These are phyloP conservation scores for Colletotrichum eleusines DNA, from an alignment of 2,329 filamentous ascomycete species.

Conservation along the genomic window DNA sequence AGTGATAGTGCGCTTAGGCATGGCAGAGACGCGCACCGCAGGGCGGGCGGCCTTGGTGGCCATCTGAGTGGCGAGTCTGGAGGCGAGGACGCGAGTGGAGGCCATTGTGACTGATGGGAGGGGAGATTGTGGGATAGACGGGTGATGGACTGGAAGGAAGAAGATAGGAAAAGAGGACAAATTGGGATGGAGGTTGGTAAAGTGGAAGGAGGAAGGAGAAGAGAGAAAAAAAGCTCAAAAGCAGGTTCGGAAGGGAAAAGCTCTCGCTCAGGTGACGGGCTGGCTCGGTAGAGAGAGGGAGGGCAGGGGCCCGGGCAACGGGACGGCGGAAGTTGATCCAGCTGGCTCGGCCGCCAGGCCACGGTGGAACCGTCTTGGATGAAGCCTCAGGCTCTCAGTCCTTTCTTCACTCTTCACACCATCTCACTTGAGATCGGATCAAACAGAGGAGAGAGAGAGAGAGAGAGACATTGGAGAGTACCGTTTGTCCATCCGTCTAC, in stretches of 20 bases:
- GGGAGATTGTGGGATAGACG: slow-evolving; percentile 55
- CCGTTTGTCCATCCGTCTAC: slow-evolving; percentile 17
- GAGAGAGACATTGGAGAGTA: slow-evolving; percentile 35
- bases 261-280: slow-evolving; percentile 43
- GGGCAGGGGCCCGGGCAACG: slow-evolving; percentile 42
- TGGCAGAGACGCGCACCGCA: slow-evolving; percentile 74
- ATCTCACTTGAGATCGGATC: slow-evolving; percentile 28
- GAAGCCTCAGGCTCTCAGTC: slow-evolving; percentile 38
- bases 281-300: slow-evolving; percentile 42
- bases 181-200: slow-evolving; percentile 43
- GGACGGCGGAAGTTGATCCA: slow-evolving; percentile 43
- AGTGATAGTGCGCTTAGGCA: slow-evolving; percentile 81
- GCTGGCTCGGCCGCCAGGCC: slow-evolving; percentile 41
- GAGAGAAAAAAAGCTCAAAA: slow-evolving; percentile 50
- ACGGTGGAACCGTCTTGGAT: slow-evolving; percentile 36
- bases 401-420: slow-evolving; percentile 4
- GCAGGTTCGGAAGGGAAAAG: slow-evolving; percentile 46
- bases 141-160: slow-evolving; percentile 43
- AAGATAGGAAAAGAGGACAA: slow-evolving; percentile 43
- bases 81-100: slow-evolving; percentile 80
- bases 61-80: slow-evolving; percentile 82
- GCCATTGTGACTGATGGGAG: slow-evolving; percentile 79
- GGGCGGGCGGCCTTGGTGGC: slow-evolving; percentile 81
- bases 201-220: slow-evolving; percentile 55
- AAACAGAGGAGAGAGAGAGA: slow-evolving; percentile 35